Evolutionary conservation across 78 protist genomes (phyloP), one percentile per base, ranked within the genome.

Genomic region (Dictyostelium intermedium): DNA sequence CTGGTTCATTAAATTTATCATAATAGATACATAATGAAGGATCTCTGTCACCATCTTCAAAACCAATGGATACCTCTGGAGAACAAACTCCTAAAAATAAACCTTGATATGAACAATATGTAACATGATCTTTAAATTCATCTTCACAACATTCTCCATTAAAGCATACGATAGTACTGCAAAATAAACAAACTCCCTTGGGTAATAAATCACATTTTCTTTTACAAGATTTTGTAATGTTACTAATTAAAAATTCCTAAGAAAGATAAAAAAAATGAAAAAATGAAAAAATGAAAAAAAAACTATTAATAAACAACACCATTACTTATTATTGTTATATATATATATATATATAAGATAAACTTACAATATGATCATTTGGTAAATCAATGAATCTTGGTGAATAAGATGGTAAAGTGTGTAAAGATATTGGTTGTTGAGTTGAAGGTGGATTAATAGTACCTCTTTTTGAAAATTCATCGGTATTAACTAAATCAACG

Each of bases 101-200:
- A 34, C 80, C 70, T 30, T 25, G 77, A 77, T 63, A 30, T 27
- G 61, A 50, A 37, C 94, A 89, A 5, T 5, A n/a, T 16, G 18
- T 23, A 27, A 27, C 56, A n/a, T 89, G 94, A 23, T 69, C 30
- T 16, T 41, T 20, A 16, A 69, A 20, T 80, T 89, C 94, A 45
- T 80, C 79, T 34, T 5, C 9, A 35, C 94, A 89, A n/a, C 94
- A 89, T 14, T 60, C 47, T 5, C 69, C 82, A 56, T 50, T 50
- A 63, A 20, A 80, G 43, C 94, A 89, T 5, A 89, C 82, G 1
- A 89, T 45, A 2, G 39, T 34, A 18, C 74, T 81, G 34, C 94
- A 89, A 23, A 63, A 76, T 37, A 89, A n/a, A 89, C 94, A 89
- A 34, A 80, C 94, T 23, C 94, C 94, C 35, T 80, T 79, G 80